A percentile compares a stretch with the other conserved stretches of the same genome.
These are phyloP conservation scores for Rhamnella rubrinervis DNA, from an alignment of 331 rosid species.

Conservation along the genomic window DNA sequence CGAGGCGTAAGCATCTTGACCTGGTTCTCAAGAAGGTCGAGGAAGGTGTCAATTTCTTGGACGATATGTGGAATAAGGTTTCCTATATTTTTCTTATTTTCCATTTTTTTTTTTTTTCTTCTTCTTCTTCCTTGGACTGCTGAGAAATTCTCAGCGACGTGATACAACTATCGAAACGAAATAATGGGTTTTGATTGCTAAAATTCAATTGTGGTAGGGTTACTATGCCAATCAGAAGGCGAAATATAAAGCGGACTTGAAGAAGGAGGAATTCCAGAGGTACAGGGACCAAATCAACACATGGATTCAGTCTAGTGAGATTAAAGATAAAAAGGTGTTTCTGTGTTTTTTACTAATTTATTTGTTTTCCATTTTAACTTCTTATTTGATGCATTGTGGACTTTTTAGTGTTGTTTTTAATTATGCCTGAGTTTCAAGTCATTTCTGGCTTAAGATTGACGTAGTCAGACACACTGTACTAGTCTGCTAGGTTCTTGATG, in stretches of 20 bases:
- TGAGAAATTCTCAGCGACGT: no score
- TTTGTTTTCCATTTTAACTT: background rate
- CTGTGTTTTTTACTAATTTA: background rate
- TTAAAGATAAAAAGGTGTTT: slow-evolving; percentile 91
- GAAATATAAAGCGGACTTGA: slow-evolving; percentile 96
- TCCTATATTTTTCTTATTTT: background rate
- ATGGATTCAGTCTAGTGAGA: slow-evolving; percentile 98
- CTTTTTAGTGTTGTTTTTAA: no score
- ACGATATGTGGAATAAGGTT: slow-evolving; percentile 96
- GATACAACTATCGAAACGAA: no score
- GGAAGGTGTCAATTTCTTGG: slow-evolving; percentile 96
- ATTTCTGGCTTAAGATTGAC: no score
- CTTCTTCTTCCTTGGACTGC: no score
- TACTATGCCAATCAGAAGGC: slow-evolving; percentile 98
- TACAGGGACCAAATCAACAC: slow-evolving; percentile 95
- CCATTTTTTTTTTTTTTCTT: background rate
- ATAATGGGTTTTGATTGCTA: no score
- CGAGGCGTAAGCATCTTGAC: slow-evolving; percentile 98
- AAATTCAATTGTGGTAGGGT: slow-evolving; percentile 39
- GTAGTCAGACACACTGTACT: no score
- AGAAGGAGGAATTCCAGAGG: slow-evolving; percentile 97
- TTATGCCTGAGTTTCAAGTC: no score
- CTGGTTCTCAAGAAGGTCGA: slow-evolving; percentile 97
- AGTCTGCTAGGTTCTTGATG: no score
- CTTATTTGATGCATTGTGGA: no score